Evolutionary conservation across 371 early-diverging fungal species (phyloP).

Genomic region (Catenaria anguillulae): DNA sequence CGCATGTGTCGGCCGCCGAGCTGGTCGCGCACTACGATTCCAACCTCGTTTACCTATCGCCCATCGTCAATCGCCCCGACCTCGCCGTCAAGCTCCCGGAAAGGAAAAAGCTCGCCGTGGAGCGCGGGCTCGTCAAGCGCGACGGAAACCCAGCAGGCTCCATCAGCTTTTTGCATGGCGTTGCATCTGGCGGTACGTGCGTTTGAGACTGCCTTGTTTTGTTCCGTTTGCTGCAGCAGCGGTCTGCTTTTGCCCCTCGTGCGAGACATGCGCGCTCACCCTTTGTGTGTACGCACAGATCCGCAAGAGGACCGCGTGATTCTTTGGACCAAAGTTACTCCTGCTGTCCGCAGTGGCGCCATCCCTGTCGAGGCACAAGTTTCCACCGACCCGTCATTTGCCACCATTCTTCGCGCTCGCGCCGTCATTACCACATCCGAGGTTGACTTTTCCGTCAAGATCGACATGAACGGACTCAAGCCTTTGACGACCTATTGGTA

Average conservation of each 20-base stretch:
- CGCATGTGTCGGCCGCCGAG: neutral
- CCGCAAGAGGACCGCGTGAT: neutral
- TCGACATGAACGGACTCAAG: neutral
- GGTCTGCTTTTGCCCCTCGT: too few species aligned
- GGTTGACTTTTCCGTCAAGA: neutral
- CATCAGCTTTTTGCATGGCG: neutral
- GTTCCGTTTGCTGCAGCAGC: too few species aligned
- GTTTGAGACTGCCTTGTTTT: too few species aligned
- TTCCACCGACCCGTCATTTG: neutral
- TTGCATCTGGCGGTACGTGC: neutral
- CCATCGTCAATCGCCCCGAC: neutral
- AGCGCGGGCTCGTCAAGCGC: too few species aligned
- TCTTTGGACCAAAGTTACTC: conserved; percentile 4
- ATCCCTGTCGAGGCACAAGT: neutral
- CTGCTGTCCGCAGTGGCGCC: neutral
- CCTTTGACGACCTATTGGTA: neutral
- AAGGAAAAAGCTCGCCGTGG: neutral
- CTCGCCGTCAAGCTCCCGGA: neutral
- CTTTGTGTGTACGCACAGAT: neutral
- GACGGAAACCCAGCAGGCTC: neutral
- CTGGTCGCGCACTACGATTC: neutral
- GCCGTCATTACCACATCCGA: neutral
- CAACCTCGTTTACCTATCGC: neutral
- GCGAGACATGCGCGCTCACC: too few species aligned
- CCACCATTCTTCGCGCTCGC: neutral